Evolutionary conservation across 257 asterid genomes (phyloP).

Genomic region (Jacaranda mimosifolia): DNA sequence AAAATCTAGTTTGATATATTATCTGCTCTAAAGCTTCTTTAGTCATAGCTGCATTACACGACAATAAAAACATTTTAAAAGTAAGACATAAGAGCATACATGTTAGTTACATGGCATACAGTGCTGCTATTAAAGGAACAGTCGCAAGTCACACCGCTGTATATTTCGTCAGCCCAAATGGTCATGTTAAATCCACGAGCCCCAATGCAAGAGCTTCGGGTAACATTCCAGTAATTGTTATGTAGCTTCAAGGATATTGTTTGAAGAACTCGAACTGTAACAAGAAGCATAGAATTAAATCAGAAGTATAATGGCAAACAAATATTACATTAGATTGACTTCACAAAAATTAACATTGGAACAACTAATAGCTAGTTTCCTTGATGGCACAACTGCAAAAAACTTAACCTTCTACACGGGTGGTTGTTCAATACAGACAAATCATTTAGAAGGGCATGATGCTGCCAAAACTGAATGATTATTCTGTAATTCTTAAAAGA

Average conservation of each 20-base stretch:
- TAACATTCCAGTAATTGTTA: constrained; percentile 66
- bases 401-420: neutral
- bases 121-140: constrained; percentile 60
- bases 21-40: neutral
- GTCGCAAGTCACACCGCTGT: constrained; percentile 61
- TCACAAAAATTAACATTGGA: neutral
- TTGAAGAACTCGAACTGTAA: constrained; percentile 68
- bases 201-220: constrained; percentile 55
- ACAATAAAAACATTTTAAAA: neutral
- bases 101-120: constrained; percentile 75
- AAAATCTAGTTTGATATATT: neutral
- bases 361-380: too few species aligned
- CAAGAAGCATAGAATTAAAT: neutral
- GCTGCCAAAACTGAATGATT: neutral
- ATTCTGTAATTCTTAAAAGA: neutral
- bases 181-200: constrained; percentile 54
- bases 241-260: constrained; percentile 65
- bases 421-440: constrained; percentile 7
- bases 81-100: constrained; percentile 57
- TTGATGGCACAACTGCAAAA: too few species aligned
- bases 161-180: neutral
- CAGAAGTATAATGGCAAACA: constrained; percentile 7
- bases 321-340: neutral
- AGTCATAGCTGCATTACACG: neutral
- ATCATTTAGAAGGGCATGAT: neutral